These are phyloP conservation scores for Emergomyces pasteurianus DNA, from an alignment of 2,329 filamentous ascomycete genomes.

Conservation along the genomic window DNA sequence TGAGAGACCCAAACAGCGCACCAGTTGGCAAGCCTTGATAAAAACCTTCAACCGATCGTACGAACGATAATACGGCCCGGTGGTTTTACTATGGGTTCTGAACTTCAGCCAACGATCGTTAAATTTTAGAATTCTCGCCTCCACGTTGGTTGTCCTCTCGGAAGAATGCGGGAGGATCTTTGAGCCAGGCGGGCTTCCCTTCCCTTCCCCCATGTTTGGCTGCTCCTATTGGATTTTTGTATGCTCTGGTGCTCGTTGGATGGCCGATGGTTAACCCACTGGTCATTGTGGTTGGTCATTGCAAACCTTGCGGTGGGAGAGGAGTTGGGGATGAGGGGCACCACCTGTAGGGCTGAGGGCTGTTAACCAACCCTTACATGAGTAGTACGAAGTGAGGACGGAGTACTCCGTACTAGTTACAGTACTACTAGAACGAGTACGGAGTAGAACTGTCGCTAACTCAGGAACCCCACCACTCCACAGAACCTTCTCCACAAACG, in stretches of 20 bases:
- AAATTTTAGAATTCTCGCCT: not conserved
- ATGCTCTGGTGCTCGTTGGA: not conserved
- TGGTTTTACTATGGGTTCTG: not conserved
- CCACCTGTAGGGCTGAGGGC: not conserved
- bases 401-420: too few species aligned
- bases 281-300: not conserved
- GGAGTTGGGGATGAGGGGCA: not conserved
- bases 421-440: too few species aligned
- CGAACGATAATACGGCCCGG: too few species aligned
- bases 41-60: too few species aligned
- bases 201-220: not conserved
- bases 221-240: not conserved
- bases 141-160: not conserved
- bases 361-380: too few species aligned
- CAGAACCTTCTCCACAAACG: too few species aligned
- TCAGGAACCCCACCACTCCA: too few species aligned
- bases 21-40: too few species aligned
- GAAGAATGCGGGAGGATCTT: not conserved
- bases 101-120: not conserved
- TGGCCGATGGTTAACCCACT: not conserved
- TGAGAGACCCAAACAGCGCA: too few species aligned
- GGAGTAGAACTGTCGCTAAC: too few species aligned
- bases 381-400: too few species aligned
- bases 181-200: too few species aligned
- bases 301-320: not conserved